phyloP scores from a whole-genome alignment of 1,284 basidiomycete genomes.

The Pseudomicrostroma phylloplanum region DNA sequence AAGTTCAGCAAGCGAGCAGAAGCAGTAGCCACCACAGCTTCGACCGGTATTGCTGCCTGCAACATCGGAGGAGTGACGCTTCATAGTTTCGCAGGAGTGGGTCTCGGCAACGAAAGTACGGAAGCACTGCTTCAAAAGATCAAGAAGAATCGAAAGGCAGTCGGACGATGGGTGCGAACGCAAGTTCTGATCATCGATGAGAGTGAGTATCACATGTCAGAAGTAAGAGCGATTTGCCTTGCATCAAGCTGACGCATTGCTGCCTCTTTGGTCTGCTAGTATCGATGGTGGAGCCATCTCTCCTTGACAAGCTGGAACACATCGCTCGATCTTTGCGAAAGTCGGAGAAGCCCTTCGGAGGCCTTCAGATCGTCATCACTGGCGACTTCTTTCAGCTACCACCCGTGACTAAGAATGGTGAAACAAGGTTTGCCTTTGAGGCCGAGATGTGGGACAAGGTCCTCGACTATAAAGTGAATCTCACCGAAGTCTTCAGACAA shows the following conservation, averaged over 20 bases:
- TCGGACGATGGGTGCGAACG: slow-evolving; percentile 64
- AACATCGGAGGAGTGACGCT: slow-evolving; percentile 90
- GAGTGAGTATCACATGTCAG: slow-evolving; percentile 57
- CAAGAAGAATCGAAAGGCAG: slow-evolving; percentile 64
- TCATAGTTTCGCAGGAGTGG: slow-evolving; percentile 85
- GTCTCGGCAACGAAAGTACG: slow-evolving; percentile 67
- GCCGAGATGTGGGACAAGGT: slow-evolving; percentile 73
- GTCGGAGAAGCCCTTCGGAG: slow-evolving; percentile 69
- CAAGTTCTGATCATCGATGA: slow-evolving; percentile 90
- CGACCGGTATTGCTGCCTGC: slow-evolving; percentile 80
- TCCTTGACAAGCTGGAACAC: slow-evolving; percentile 79
- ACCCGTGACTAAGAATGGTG: slow-evolving; percentile 63
- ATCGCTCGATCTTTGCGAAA: slow-evolving; percentile 65
- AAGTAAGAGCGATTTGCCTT: neutral
- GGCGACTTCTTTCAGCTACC: slow-evolving; percentile 97
- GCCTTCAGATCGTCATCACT: slow-evolving; percentile 84
- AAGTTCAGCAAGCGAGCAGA: slow-evolving; percentile 57
- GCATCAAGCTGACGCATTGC: neutral
- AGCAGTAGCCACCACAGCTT: slow-evolving; percentile 76
- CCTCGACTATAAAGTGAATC: slow-evolving; percentile 70
- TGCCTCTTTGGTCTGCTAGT: slow-evolving; percentile 11
- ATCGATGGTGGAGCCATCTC: slow-evolving; percentile 90
- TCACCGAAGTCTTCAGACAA: slow-evolving; percentile 79
- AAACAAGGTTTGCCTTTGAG: slow-evolving; percentile 61
- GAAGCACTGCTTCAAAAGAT: slow-evolving; percentile 64